Evolutionary conservation across 75 land plant genomes (phyloP).

Genomic region (Sequoia sempervirens): DNA sequence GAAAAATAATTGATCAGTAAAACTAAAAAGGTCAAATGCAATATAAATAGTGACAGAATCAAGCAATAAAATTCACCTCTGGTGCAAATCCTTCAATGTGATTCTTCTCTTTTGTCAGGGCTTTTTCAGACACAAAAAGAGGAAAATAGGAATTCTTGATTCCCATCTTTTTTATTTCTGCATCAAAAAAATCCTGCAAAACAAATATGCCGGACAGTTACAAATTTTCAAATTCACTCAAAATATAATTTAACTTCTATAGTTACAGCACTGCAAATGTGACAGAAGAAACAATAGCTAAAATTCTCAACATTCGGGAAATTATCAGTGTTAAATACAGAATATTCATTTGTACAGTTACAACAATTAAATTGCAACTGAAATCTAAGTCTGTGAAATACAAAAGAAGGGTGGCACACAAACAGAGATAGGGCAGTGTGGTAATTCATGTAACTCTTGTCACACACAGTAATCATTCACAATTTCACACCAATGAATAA

Average conservation of each 20-base stretch:
- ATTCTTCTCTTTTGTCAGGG: conserved; percentile 91
- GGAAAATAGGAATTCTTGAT: conserved; percentile 95
- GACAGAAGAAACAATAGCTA: neutral
- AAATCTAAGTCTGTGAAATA: too few relatives aligned
- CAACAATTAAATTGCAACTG: too few relatives aligned
- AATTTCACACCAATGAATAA: neutral
- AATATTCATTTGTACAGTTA: too few relatives aligned
- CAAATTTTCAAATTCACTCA: neutral
- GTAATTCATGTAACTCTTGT: neutral
- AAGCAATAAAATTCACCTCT: conserved; percentile 50
- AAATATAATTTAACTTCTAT: too few relatives aligned
- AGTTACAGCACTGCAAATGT: too few relatives aligned
- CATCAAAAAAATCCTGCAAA: conserved; percentile 85
- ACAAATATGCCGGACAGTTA: neutral
- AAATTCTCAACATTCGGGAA: neutral
- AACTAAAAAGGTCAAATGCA: conserved; percentile 6
- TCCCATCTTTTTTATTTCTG: conserved; percentile 93
- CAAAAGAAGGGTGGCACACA: too few relatives aligned
- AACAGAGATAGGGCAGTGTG: neutral
- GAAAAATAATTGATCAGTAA: neutral
- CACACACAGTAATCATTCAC: neutral
- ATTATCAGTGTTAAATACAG: neutral
- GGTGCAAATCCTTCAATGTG: conserved; percentile 99
- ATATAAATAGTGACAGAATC: neutral
- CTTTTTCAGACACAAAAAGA: conserved; percentile 82